phyloP scores from a whole-genome alignment of 768 basidiomycete species.

The Nidularia pulvinata region DNA sequence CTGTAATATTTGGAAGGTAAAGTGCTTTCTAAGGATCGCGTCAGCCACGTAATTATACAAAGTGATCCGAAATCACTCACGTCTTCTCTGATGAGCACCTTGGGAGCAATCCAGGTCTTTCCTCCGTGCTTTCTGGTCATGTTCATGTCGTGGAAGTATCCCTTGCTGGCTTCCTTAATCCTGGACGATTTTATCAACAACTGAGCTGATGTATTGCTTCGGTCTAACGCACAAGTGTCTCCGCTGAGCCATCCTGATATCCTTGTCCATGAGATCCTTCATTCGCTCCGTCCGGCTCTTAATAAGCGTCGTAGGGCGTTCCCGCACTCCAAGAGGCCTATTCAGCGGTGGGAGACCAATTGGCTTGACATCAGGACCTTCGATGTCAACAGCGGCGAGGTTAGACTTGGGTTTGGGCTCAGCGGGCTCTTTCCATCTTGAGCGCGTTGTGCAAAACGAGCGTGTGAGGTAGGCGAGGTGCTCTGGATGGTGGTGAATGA shows the following conservation, averaged over 20 bases:
- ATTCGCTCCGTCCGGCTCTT: conserved; percentile 62
- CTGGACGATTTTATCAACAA: conserved; percentile 15
- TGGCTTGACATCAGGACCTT: background rate
- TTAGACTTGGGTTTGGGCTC: conserved; percentile 2
- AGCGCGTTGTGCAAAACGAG: conserved; percentile 10
- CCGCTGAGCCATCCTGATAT: conserved; percentile 70
- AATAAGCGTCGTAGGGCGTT: conserved; percentile 59
- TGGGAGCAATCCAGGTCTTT: conserved; percentile 94
- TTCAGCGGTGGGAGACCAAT: conserved; percentile 37
- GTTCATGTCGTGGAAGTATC: conserved; percentile 87
- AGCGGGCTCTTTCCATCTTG: conserved; percentile 8
- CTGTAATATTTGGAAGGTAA: conserved; percentile 87
- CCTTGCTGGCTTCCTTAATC: conserved; percentile 62
- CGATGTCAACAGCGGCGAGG: background rate
- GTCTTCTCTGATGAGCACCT: conserved; percentile 86
- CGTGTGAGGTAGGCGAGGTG: conserved; percentile 6
- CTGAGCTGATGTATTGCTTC: background rate
- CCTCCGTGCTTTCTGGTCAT: conserved; percentile 83
- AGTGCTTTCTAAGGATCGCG: conserved; percentile 71
- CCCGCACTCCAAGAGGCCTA: conserved; percentile 76
- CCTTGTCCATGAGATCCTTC: conserved; percentile 71
- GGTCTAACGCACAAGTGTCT: conserved; percentile 49
- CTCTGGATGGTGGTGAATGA: conserved; percentile 3
- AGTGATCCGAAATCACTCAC: conserved; percentile 42
- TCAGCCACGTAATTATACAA: background rate